Percentiles rank a stretch among this genome's conserved stretches.
phyloP scores from a whole-genome alignment of 192 early-diverging fungal genomes.

The Coemansia sp. region DNA sequence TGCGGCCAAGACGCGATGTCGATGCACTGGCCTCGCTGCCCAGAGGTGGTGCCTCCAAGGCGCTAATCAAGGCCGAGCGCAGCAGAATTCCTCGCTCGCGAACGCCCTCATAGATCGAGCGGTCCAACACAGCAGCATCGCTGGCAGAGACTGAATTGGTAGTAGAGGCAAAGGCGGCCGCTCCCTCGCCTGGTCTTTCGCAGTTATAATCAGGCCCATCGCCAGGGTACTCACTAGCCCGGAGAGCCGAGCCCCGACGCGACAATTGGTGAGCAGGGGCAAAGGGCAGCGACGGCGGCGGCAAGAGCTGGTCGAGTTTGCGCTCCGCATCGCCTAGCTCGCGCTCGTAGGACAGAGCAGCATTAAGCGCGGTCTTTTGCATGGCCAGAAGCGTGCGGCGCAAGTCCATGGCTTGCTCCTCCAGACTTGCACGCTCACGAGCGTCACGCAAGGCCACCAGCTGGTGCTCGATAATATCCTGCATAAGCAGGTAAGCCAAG shows the following conservation, averaged over 20 bases:
- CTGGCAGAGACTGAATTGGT: not conserved
- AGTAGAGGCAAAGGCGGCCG: not conserved
- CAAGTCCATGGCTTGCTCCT: constrained; percentile 43
- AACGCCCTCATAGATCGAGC: constrained; percentile 37
- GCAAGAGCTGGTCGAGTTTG: constrained; percentile 14
- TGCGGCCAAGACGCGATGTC: not conserved
- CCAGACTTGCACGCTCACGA: constrained; percentile 20
- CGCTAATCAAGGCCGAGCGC: constrained; percentile 41
- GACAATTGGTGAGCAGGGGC: not conserved
- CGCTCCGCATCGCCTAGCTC: constrained; percentile 48
- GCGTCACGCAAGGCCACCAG: constrained; percentile 36
- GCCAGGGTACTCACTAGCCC: not conserved
- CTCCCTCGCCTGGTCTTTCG: not conserved
- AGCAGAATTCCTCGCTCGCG: constrained; percentile 49
- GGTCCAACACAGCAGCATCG: constrained; percentile 1
- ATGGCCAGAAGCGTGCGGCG: constrained; percentile 51
- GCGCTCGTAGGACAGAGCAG: constrained; percentile 47
- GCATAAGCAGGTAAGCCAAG: constrained; percentile 39
- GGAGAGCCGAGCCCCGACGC: not conserved
- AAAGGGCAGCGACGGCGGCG: not conserved
- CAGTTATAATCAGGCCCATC: not conserved
- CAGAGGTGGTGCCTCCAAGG: not conserved
- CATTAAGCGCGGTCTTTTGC: constrained; percentile 49
- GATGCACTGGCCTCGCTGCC: not conserved
- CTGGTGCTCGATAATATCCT: constrained; percentile 46